These are phyloP conservation scores for Urochloa ruziziensis DNA, from an alignment of 176 grass and related monocot species.

Conservation along the genomic window DNA sequence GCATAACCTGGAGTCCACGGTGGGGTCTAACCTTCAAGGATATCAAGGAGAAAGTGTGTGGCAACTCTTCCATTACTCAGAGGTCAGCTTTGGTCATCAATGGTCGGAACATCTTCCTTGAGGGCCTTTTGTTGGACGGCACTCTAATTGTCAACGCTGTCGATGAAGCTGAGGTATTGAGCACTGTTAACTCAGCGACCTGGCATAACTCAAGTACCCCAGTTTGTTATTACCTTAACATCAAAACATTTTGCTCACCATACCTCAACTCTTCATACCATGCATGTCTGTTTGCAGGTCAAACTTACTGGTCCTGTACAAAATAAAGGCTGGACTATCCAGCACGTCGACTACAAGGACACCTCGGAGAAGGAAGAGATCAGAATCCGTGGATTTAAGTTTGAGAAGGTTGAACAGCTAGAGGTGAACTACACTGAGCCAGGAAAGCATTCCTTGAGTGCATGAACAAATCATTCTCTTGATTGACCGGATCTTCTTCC, in stretches of 20 bases:
- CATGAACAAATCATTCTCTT: conserved; percentile 19
- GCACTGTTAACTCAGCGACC: not conserved
- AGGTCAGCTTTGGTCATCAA: conserved; percentile 70
- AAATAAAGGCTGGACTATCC: conserved; percentile 68
- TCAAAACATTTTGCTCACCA: too few relatives aligned
- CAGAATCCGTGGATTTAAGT: conserved; percentile 78
- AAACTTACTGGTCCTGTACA: conserved; percentile 51
- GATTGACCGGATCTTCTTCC: not conserved
- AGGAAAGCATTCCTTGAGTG: conserved; percentile 35
- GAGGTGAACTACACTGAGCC: conserved; percentile 52
- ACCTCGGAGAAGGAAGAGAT: conserved; percentile 67
- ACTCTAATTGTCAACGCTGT: conserved; percentile 62
- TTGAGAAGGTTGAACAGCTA: conserved; percentile 72
- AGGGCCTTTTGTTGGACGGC: conserved; percentile 70
- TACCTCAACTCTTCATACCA: not conserved
- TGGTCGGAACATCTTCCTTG: conserved; percentile 47
- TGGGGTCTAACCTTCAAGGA: conserved; percentile 79
- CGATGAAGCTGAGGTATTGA: conserved; percentile 79
- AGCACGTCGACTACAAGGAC: conserved; percentile 70
- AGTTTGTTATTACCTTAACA: not conserved
- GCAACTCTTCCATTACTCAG: conserved; percentile 53
- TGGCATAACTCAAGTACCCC: not conserved
- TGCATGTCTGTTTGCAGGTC: conserved; percentile 39
- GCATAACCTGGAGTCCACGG: conserved; percentile 78
- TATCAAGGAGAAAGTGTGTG: conserved; percentile 55